These are phyloP conservation scores for Yamadazyma oceani DNA, from an alignment of 1,139 yeast species.

Conservation along the genomic window DNA sequence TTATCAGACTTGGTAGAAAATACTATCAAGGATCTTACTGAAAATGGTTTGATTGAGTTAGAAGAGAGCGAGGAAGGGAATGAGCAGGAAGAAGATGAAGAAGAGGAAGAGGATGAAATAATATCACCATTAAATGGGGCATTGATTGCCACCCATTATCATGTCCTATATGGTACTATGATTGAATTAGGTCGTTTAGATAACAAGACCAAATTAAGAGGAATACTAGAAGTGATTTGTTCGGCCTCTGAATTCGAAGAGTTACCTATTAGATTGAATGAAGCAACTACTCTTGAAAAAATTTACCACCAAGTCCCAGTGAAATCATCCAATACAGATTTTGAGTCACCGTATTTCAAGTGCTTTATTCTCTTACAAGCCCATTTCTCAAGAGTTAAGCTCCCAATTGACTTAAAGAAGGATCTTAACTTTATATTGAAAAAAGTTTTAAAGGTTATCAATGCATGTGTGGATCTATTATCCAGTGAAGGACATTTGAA, in stretches of 20 bases:
- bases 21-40: conserved; percentile 63
- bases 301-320: conserved; percentile 65
- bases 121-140: conserved; percentile 68
- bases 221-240: conserved; percentile 64
- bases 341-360: conserved; percentile 62
- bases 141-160: conserved; percentile 72
- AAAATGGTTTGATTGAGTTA: conserved; percentile 63
- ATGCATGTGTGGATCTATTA: conserved; percentile 72
- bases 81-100: conserved; percentile 32
- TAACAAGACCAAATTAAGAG: conserved; percentile 56
- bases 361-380: conserved; percentile 79
- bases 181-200: conserved; percentile 55
- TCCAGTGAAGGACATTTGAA: conserved; percentile 80
- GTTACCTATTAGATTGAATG: conserved; percentile 62
- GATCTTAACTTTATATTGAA: conserved; percentile 58
- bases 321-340: conserved; percentile 39
- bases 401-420: conserved; percentile 54
- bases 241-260: conserved; percentile 69
- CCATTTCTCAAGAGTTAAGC: conserved; percentile 63
- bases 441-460: conserved; percentile 50
- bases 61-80: conserved; percentile 42
- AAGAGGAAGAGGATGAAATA: conserved; percentile 38
- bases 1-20: conserved; percentile 81
- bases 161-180: conserved; percentile 65
- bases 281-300: conserved; percentile 40